Evolutionary conservation across 2,329 filamentous ascomycete genomes (phyloP), one percentile per base, ranked within the genome.

Genomic region (Beauveria sp.): DNA sequence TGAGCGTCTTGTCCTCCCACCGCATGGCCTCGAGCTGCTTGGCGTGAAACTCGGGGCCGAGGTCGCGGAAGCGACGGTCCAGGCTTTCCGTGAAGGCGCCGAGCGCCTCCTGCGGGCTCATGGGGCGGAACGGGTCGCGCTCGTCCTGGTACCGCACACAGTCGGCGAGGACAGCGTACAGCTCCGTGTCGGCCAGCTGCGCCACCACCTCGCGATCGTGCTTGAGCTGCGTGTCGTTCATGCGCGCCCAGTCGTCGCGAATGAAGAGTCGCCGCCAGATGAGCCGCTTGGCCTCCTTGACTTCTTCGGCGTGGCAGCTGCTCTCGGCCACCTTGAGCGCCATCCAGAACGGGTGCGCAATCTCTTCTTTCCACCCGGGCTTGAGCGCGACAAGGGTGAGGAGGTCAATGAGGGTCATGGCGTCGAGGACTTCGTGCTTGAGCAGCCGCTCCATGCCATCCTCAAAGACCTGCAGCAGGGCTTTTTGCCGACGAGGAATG

Each of bases 181-280:
- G 78, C 31, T 87, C 80, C 4, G 91, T 96, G 62, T 81, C 76
- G 38, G 79, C 77, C 28, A 96, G 75, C 20, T 83, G 78, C 31
- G 82, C 79, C 59, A 86, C 79, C 31, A 91, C 83, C 64, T 89
- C 82, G 3, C 78, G 76, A 69, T 96, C 92, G 62, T 86, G 85
- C 70, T 90, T 88, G 63, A 88, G 80, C 53, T 88, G 85, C 0
- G 89, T 93, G 66, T 90, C 86, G 70, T 95, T 93, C 70, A 96
- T 83, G 63, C 78, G 80, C 28, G 83, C 78, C 95, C 95, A 99
- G 70, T 97, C 85, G 72, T 97, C 93, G 55, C 87, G 85, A 66
- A 93, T 82, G 69, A 89, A 89, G 64, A 91, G 88, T 60, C 95
- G 86, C 70, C 95, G 88, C 95, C 95, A 99, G 65, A 98, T 90